Percentiles rank a stretch among this genome's conserved stretches.
These are phyloP conservation scores for Dactylonectria macrodidyma DNA, from an alignment of 2,329 filamentous ascomycete species.

Conservation along the genomic window DNA sequence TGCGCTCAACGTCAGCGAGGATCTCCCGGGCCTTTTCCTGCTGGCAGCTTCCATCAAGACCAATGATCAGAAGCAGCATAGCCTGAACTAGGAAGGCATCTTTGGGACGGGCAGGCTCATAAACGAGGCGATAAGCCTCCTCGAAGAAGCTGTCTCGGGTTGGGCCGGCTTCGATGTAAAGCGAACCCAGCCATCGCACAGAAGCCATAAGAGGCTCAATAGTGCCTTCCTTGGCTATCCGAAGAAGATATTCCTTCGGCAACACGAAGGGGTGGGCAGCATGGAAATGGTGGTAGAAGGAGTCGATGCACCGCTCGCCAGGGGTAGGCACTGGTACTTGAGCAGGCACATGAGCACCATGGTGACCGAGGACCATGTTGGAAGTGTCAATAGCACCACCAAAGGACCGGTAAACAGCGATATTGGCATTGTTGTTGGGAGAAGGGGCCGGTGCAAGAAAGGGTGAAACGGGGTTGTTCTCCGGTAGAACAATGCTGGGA, in stretches of 20 bases:
- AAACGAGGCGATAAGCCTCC: conserved; percentile 68
- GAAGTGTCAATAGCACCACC: conserved; percentile 43
- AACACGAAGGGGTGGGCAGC: conserved; percentile 71
- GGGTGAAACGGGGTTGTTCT: conserved; percentile 37
- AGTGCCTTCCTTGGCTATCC: conserved; percentile 63
- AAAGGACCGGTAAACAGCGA: conserved; percentile 34
- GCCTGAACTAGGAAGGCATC: conserved; percentile 82
- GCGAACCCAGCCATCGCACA: conserved; percentile 70
- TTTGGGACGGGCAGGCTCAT: conserved; percentile 61
- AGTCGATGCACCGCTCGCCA: conserved; percentile 68
- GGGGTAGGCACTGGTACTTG: conserved; percentile 53
- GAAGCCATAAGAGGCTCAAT: conserved; percentile 67
- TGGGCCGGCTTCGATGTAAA: conserved; percentile 66
- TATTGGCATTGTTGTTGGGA: conserved; percentile 27
- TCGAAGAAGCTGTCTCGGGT: conserved; percentile 67
- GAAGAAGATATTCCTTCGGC: conserved; percentile 66
- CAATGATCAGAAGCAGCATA: conserved; percentile 82
- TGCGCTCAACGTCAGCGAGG: conserved; percentile 76
- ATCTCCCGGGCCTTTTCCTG: conserved; percentile 78
- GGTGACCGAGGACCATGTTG: conserved; percentile 35
- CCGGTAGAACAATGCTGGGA: conserved; percentile 31
- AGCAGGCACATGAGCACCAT: conserved; percentile 33
- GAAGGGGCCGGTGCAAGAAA: conserved; percentile 35
- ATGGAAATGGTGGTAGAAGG: conserved; percentile 72
- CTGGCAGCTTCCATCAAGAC: conserved; percentile 82